Percentiles rank a stretch among this genome's conserved stretches.
Conservation (phyloP, 1,284 basidiomycete species). For the Xerocomus nothofagi region DNA sequence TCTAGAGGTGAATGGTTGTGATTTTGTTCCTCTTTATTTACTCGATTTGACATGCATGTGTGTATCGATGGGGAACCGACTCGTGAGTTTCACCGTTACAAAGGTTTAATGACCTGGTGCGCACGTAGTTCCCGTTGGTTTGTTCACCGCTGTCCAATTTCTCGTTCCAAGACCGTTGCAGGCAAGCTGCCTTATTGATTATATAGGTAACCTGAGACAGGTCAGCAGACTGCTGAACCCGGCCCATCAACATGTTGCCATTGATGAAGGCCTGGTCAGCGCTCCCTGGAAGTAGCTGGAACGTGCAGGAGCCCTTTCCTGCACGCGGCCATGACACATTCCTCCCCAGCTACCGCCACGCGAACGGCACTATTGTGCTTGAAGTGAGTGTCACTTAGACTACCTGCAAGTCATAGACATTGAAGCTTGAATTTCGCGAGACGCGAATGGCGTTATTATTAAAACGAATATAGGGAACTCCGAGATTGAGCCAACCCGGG, state of each 20-base stretch:
- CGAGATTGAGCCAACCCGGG: not conserved
- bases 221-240: not conserved
- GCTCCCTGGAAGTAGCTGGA: not conserved
- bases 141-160: not conserved
- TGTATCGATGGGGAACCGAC: slow-evolving; percentile 2
- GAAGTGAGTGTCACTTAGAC: no score
- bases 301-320: not conserved
- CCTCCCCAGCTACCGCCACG: no score
- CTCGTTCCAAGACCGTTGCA: not conserved
- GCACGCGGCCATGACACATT: no score
- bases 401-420: not conserved
- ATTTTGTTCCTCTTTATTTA: slow-evolving; percentile 26
- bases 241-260: not conserved
- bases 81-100: not conserved
- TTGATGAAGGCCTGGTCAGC: not conserved
- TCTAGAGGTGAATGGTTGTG: slow-evolving; percentile 17
- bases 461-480: not conserved
- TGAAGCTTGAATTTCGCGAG: not conserved
- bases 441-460: no score
- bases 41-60: slow-evolving; percentile 29
- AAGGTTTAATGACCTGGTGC: not conserved
- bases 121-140: not conserved
- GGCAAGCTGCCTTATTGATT: not conserved
- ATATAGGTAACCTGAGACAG: no score
- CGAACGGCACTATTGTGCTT: not conserved